A percentile compares a stretch with the other conserved stretches of the same genome.
phyloP scores from a whole-genome alignment of 2,329 filamentous ascomycete species.

The Trichoderma hamatum region DNA sequence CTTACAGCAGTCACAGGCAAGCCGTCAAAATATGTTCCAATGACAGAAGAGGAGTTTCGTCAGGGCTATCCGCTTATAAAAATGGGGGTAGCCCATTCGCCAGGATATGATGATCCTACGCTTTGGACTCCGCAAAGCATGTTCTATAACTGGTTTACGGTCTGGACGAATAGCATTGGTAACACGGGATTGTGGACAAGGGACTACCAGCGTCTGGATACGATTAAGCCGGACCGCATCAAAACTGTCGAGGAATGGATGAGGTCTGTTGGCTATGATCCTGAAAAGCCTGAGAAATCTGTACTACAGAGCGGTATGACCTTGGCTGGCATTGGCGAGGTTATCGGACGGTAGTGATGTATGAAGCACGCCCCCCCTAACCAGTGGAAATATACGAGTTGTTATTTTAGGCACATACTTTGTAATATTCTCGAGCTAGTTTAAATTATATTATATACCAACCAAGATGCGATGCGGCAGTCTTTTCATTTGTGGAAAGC shows the following conservation, averaged over 20 bases:
- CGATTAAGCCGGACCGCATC: not conserved
- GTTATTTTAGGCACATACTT: no score
- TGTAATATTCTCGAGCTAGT: no score
- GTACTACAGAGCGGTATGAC: not conserved
- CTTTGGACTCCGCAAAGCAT: not conserved
- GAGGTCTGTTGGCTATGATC: not conserved
- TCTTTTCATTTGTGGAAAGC: no score
- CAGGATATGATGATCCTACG: not conserved
- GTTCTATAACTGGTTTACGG: not conserved
- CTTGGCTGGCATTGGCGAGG: not conserved
- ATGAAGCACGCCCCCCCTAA: no score
- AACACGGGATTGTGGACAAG: not conserved
- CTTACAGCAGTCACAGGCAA: not conserved
- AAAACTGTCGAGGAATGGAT: not conserved
- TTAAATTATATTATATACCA: no score
- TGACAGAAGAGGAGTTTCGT: not conserved
- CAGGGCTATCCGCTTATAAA: not conserved
- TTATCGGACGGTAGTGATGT: not conserved
- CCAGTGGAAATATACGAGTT: no score
- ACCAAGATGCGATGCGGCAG: no score
- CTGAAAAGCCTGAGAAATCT: not conserved
- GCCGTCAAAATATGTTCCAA: not conserved
- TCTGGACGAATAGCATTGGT: not conserved
- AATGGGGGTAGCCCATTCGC: not conserved
- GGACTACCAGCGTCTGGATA: not conserved